A percentile compares a stretch with the other conserved stretches of the same genome.
These are phyloP conservation scores for Fusarium burgessii DNA, from an alignment of 2,329 filamentous ascomycete species.

Conservation along the genomic window DNA sequence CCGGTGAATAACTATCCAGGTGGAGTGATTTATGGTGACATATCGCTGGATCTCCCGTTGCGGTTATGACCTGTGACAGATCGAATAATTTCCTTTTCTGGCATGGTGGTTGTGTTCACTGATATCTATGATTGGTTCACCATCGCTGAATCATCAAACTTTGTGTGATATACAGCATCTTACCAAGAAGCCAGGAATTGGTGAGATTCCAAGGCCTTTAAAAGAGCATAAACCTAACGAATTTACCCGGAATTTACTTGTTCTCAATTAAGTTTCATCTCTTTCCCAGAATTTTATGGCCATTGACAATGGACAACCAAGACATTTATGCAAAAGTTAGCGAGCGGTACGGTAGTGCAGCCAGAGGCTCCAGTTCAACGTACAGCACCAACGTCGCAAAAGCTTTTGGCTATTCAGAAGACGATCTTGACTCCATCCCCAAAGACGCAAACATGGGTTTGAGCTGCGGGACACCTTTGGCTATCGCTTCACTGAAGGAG, in stretches of 20 bases:
- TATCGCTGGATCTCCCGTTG: neutral
- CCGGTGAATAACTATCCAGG: too few relatives aligned
- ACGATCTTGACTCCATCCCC: slow-evolving; percentile 3
- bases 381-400: slow-evolving; percentile 6
- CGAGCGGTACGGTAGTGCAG: neutral
- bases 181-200: neutral
- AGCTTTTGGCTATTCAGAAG: slow-evolving; percentile 9
- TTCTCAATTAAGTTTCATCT: too few relatives aligned
- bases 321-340: neutral
- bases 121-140: neutral
- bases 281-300: rapidly evolving
- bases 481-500: neutral
- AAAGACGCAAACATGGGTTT: slow-evolving; percentile 4
- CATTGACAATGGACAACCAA: neutral
- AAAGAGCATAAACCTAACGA: too few relatives aligned
- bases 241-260: neutral
- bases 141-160: neutral
- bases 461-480: slow-evolving; percentile 6
- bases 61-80: neutral
- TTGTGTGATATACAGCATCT: neutral
- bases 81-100: neutral
- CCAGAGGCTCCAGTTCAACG: neutral
- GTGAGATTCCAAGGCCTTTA: too few relatives aligned
- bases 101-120: rapidly evolving
- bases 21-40: neutral